A percentile compares a stretch with the other conserved stretches of the same genome.
phyloP scores from a whole-genome alignment of 2,329 filamentous ascomycete species.

The Colletotrichum cuscutae region DNA sequence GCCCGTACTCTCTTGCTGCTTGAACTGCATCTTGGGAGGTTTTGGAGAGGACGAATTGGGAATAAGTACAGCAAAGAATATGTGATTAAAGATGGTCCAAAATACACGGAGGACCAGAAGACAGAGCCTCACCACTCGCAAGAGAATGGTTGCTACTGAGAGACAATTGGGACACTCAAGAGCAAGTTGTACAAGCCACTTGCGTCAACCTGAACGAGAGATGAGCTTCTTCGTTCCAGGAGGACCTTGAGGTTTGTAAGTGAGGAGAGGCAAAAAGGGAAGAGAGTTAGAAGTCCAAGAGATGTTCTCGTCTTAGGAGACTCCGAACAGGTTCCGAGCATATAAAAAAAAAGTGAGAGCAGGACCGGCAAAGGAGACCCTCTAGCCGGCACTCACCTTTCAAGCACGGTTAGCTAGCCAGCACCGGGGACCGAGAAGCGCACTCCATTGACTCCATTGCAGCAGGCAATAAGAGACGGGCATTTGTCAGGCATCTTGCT shows the following conservation, averaged over 20 bases:
- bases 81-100: conserved; percentile 18
- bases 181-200: conserved; percentile 17
- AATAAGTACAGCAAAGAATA: conserved; percentile 24
- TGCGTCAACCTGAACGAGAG: conserved; percentile 29
- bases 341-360: conserved; percentile 22
- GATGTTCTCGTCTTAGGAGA: background rate
- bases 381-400: conserved; percentile 16
- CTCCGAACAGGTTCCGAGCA: conserved; percentile 31
- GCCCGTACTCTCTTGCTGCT: conserved; percentile 50
- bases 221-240: conserved; percentile 17
- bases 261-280: background rate
- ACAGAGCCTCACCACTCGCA: conserved; percentile 18
- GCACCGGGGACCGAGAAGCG: background rate
- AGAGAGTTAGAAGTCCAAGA: background rate
- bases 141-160: conserved; percentile 23
- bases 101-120: conserved; percentile 21
- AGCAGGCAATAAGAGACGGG: background rate
- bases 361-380: conserved; percentile 6
- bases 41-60: background rate
- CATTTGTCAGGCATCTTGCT: conserved; percentile 10
- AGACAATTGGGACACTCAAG: conserved; percentile 24
- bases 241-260: conserved; percentile 20
- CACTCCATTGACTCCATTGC: no score
- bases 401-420: conserved; percentile 1
- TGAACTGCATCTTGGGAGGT: conserved; percentile 40